Evolutionary conservation across 2,329 filamentous ascomycete species (phyloP).

Genomic region (Dactylellina haptotyla): DNA sequence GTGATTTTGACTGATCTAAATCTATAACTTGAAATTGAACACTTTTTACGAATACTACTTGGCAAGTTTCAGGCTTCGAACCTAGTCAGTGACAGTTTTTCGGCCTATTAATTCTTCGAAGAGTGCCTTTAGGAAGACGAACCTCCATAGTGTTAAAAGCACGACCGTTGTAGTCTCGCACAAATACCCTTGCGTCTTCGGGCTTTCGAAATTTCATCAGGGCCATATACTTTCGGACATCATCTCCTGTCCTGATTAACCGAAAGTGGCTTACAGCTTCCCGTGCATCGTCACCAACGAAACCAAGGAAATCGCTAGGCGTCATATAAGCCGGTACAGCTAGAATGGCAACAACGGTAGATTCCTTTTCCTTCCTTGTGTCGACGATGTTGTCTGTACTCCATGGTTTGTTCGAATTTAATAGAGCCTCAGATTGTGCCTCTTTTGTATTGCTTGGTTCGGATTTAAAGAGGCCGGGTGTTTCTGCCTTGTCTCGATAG

Average conservation of each 20-base stretch:
- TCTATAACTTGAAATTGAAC: constrained; percentile 38
- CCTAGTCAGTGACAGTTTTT: neutral
- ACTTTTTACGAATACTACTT: constrained; percentile 87
- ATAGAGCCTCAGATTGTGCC: neutral
- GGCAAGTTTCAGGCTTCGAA: constrained; percentile 83
- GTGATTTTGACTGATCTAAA: constrained; percentile 74
- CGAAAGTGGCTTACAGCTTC: constrained; percentile 90
- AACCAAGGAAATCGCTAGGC: constrained; percentile 88
- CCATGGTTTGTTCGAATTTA: too few species aligned
- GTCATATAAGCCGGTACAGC: constrained; percentile 95
- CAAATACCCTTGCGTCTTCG: constrained; percentile 79
- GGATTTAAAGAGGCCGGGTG: constrained; percentile 66
- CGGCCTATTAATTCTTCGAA: too few species aligned
- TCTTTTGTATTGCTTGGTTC: constrained; percentile 7
- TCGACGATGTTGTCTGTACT: neutral
- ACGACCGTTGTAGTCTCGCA: constrained; percentile 88
- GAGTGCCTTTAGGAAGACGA: constrained; percentile 59
- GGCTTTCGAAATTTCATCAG: constrained; percentile 89
- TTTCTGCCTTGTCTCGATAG: constrained; percentile 85
- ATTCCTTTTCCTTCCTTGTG: constrained; percentile 60
- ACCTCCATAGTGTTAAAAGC: constrained; percentile 92
- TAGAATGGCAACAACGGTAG: constrained; percentile 89
- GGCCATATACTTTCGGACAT: constrained; percentile 87
- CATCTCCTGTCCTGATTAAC: constrained; percentile 87
- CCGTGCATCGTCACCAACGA: constrained; percentile 86